A percentile compares a stretch with the other conserved stretches of the same genome.
These are phyloP conservation scores for Gloeophyllum trabeum DNA, from an alignment of 768 basidiomycete species.

Conservation along the genomic window DNA sequence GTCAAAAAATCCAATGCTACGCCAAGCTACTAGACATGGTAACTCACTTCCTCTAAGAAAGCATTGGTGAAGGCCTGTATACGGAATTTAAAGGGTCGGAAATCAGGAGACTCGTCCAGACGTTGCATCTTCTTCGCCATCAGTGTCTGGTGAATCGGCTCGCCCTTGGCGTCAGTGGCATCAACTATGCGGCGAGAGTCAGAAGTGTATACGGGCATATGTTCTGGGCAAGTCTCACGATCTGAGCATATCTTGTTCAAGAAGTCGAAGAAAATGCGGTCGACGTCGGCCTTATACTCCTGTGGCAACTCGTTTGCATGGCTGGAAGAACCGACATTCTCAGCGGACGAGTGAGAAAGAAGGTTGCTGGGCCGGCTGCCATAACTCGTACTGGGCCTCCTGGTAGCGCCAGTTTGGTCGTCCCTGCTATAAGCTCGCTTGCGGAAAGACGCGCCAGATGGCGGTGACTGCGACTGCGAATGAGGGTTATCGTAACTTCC, in stretches of 20 bases:
- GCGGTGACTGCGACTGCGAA: conserved; percentile 9
- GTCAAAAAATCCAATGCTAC: conserved; percentile 6
- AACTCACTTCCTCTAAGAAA: conserved; percentile 79
- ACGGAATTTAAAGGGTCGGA: conserved; percentile 97
- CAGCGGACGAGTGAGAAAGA: conserved; percentile 11
- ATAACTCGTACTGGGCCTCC: conserved; percentile 13
- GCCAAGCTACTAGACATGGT: conserved; percentile 7
- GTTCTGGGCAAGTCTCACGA: no score
- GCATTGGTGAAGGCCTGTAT: conserved; percentile 97
- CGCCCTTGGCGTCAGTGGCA: conserved; percentile 87
- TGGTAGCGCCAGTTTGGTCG: conserved; percentile 14
- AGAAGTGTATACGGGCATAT: conserved; percentile 1
- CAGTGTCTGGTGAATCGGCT: conserved; percentile 93
- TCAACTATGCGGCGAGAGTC: conserved; percentile 84
- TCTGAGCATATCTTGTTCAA: conserved; percentile 85
- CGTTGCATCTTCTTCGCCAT: conserved; percentile 99
- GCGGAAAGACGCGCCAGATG: not conserved
- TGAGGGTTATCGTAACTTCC: conserved; percentile 13
- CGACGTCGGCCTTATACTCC: conserved; percentile 75
- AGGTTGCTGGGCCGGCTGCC: conserved; percentile 11
- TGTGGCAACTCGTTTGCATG: conserved; percentile 60
- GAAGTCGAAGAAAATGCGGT: conserved; percentile 86
- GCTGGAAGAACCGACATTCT: conserved; percentile 11
- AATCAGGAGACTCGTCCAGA: conserved; percentile 91
- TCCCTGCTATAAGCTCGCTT: not conserved